phyloP scores from a whole-genome alignment of 2,329 filamentous ascomycete genomes.

The Rhynchosporium secalis region DNA sequence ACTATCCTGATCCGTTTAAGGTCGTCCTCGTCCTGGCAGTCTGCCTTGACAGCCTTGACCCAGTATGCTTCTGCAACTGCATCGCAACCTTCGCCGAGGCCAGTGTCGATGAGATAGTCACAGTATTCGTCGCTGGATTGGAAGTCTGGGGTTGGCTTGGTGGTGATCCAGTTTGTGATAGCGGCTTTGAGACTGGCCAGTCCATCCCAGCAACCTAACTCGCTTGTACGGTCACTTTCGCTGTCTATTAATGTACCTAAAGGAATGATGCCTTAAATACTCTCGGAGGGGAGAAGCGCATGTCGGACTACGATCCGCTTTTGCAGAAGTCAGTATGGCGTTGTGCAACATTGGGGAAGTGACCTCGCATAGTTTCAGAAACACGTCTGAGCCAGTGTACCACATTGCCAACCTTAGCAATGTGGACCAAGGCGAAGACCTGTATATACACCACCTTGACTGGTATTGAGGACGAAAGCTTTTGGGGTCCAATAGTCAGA shows the following conservation, averaged over 20 bases:
- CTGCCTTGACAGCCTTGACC: constrained; percentile 46
- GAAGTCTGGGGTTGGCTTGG: constrained; percentile 47
- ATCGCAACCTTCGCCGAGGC: constrained; percentile 47
- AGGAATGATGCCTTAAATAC: constrained; percentile 49
- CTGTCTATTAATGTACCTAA: constrained; percentile 55
- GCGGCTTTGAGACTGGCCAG: constrained; percentile 45
- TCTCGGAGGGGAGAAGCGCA: constrained; percentile 52
- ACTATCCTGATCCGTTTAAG: constrained; percentile 51
- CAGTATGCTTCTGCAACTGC: constrained; percentile 47
- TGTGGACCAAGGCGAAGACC: background rate
- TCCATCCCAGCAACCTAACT: constrained; percentile 52
- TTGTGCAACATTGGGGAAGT: background rate
- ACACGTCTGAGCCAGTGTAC: background rate
- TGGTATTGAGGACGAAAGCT: constrained; percentile 53
- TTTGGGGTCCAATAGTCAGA: constrained; percentile 46
- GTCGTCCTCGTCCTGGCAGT: constrained; percentile 53
- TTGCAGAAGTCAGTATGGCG: background rate
- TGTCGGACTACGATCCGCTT: constrained; percentile 51
- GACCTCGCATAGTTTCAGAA: background rate
- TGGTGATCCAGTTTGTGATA: constrained; percentile 43
- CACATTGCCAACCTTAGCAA: background rate
- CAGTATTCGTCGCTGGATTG: constrained; percentile 49
- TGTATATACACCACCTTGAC: constrained; percentile 45
- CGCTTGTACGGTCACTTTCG: constrained; percentile 49
- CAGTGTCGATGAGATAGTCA: constrained; percentile 47